Percentiles rank a stretch among this genome's conserved stretches.
phyloP scores from a whole-genome alignment of 2,329 filamentous ascomycete genomes.

The Aspergillus piperis region DNA sequence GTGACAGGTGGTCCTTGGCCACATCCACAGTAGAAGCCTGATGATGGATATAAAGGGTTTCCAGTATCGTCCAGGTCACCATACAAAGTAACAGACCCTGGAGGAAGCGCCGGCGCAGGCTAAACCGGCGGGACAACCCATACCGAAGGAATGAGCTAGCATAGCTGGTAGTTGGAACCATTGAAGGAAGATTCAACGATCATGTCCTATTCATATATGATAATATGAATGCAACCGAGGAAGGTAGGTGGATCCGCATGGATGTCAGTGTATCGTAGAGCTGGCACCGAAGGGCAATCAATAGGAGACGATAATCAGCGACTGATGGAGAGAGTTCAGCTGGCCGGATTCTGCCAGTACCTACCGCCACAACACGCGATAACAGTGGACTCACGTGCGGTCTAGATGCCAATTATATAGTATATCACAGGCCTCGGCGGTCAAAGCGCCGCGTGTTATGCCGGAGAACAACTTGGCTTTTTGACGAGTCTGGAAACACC shows the following conservation, averaged over 20 bases:
- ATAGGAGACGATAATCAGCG: neutral
- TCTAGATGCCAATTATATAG: too few species aligned
- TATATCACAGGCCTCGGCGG: too few species aligned
- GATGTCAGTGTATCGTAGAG: neutral
- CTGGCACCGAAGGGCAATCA: neutral
- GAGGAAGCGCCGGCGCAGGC: neutral
- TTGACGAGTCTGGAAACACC: too few species aligned
- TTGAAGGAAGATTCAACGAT: neutral
- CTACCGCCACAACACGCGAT: neutral
- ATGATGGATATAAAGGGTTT: neutral
- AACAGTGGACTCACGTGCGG: neutral
- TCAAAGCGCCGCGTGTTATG: too few species aligned
- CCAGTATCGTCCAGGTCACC: neutral
- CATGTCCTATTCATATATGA: neutral
- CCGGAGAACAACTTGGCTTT: too few species aligned
- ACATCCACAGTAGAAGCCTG: neutral
- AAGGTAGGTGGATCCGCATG: neutral
- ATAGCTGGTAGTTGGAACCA: neutral
- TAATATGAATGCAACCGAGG: neutral
- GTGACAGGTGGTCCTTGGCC: neutral
- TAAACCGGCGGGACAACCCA: neutral
- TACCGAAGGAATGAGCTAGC: neutral
- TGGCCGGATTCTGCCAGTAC: neutral
- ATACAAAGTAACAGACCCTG: neutral
- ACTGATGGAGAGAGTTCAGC: neutral